Percentiles rank a stretch among this genome's conserved stretches.
Evolutionary conservation across 331 rosid genomes (phyloP).

Genomic region (Telfairia occidentalis): DNA sequence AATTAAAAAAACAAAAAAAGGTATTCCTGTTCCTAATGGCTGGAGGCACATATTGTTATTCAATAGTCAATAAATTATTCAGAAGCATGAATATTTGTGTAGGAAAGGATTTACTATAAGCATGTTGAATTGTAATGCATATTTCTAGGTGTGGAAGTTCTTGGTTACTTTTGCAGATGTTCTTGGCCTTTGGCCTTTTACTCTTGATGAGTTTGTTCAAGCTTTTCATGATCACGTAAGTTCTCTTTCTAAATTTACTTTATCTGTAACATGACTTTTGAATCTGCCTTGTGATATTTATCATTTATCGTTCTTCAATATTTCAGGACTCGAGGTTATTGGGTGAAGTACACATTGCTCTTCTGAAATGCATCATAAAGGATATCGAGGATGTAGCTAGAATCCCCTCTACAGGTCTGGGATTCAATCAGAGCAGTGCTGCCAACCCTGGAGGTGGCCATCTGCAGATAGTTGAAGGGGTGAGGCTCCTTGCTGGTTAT

Average conservation of each 20-base stretch:
- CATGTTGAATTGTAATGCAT: background rate
- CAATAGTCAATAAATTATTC: background rate
- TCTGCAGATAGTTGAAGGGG: conserved; percentile 69
- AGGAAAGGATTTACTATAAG: background rate
- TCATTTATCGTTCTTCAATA: conserved; percentile 16
- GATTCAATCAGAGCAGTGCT: conserved; percentile 39
- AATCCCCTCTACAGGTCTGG: conserved; percentile 38
- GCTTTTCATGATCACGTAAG: conserved; percentile 82
- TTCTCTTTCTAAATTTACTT: background rate
- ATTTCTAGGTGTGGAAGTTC: conserved; percentile 66
- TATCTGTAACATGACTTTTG: background rate
- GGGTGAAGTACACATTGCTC: conserved; percentile 65
- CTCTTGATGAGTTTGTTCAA: conserved; percentile 69
- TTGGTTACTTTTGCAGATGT: conserved; percentile 60
- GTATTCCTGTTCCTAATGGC: background rate
- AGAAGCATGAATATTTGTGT: background rate
- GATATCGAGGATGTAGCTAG: conserved; percentile 70
- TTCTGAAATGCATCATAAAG: conserved; percentile 49
- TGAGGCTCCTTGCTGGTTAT: conserved; percentile 13
- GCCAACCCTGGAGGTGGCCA: conserved; percentile 63
- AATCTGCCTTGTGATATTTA: background rate
- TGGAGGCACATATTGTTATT: background rate
- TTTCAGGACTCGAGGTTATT: conserved; percentile 61
- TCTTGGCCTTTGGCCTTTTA: conserved; percentile 72
- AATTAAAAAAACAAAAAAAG: no score